These are phyloP conservation scores for Spergularia marina DNA, from an alignment of 148 eudicot genomes.

Conservation along the genomic window DNA sequence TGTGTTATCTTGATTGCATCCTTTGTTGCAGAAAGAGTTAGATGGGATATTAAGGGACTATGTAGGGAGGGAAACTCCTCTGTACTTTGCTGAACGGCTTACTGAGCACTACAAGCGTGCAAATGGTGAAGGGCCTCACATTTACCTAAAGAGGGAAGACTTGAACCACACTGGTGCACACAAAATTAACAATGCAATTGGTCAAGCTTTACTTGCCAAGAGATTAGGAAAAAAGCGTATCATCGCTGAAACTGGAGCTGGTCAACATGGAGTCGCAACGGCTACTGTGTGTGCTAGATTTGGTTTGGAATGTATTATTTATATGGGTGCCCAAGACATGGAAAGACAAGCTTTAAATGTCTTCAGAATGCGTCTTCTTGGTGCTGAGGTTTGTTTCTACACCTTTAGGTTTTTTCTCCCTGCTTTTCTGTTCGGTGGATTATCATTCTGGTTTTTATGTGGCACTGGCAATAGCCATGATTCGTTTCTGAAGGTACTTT, in stretches of 20 bases:
- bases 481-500: neutral
- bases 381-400: conserved; percentile 78
- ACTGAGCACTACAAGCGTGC: conserved; percentile 77
- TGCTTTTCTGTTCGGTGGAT: neutral
- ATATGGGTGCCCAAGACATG: conserved; percentile 99
- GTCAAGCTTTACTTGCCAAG: conserved; percentile 95
- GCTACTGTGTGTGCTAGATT: conserved; percentile 97
- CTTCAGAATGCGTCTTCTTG: conserved; percentile 95
- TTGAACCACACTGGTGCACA: conserved; percentile 92
- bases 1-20: neutral
- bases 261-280: conserved; percentile 99
- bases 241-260: conserved; percentile 99
- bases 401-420: neutral
- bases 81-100: conserved; percentile 91
- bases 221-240: conserved; percentile 84
- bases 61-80: conserved; percentile 94
- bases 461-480: neutral
- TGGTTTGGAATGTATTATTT: conserved; percentile 79
- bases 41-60: conserved; percentile 77
- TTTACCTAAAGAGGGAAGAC: conserved; percentile 92
- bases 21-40: conserved; percentile 63
- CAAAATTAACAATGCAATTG: conserved; percentile 92
- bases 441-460: neutral
- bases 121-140: conserved; percentile 87
- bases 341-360: conserved; percentile 91